Conservation (phyloP, 148 eudicot species). For the Chenopodium suecicum region DNA sequence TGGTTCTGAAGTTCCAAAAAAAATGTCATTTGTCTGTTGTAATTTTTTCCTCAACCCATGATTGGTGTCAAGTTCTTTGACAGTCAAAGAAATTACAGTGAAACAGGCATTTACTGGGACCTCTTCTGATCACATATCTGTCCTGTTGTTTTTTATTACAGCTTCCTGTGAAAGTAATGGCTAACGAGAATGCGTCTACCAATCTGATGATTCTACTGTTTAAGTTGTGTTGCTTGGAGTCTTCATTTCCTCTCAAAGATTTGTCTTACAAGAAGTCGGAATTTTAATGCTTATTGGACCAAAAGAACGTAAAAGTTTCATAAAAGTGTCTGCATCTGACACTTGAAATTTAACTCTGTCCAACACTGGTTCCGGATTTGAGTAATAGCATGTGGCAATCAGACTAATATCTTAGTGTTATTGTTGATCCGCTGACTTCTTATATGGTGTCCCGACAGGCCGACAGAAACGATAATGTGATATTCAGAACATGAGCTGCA, state of each 20-base stretch:
- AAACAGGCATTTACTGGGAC: not conserved
- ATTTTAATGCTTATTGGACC: not conserved
- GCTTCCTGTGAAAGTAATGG: not conserved
- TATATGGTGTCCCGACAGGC: not conserved
- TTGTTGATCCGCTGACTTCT: not conserved
- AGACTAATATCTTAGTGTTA: not conserved
- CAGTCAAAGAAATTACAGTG: not conserved
- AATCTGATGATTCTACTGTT: not conserved
- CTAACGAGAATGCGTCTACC: not conserved
- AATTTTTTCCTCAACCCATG: not conserved
- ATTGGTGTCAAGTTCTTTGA: not conserved
- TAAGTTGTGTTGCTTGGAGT: not conserved
- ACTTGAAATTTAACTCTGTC: not conserved
- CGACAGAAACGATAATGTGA: not conserved
- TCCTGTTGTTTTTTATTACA: conserved; percentile 2
- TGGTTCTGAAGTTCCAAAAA: not conserved
- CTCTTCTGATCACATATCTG: not conserved
- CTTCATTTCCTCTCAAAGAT: not conserved
- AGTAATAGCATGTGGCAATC: conserved; percentile 7
- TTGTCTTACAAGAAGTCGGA: not conserved
- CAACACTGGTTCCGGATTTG: not conserved
- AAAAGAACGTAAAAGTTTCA: not conserved
- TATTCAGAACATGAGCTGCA: conserved; percentile 10
- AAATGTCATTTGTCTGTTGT: not conserved
- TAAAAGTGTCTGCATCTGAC: not conserved